Conservation (phyloP, 306 rosid species). For the Luffa aegyptiaca region DNA sequence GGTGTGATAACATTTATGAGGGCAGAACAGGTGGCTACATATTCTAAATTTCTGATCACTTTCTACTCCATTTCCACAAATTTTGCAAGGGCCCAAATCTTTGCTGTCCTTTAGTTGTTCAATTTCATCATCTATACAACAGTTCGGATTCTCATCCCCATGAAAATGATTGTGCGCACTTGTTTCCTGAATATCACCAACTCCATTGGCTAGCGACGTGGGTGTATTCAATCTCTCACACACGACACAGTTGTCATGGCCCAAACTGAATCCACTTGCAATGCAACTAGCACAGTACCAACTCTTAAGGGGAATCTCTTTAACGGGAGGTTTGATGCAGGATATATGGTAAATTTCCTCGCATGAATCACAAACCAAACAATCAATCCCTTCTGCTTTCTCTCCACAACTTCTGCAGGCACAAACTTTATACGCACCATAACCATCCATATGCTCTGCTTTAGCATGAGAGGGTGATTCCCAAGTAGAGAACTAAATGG, state of each 20-base stretch:
- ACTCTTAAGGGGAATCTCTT: conserved; percentile 69
- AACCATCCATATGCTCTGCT: conserved; percentile 43
- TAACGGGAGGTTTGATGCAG: conserved; percentile 76
- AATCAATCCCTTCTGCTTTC: conserved; percentile 57
- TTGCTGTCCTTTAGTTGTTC: conserved; percentile 17
- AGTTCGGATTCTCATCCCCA: conserved; percentile 41
- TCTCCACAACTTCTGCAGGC: conserved; percentile 64
- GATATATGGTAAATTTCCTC: conserved; percentile 83
- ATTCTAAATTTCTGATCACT: conserved; percentile 25
- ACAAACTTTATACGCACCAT: conserved; percentile 28
- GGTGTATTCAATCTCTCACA: conserved; percentile 58
- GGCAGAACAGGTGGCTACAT: conserved; percentile 59
- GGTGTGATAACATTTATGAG: conserved; percentile 44
- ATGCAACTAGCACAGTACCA: conserved; percentile 78
- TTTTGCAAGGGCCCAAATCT: conserved; percentile 29
- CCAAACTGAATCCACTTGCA: conserved; percentile 42
- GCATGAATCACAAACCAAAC: conserved; percentile 93
- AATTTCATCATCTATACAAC: conserved; percentile 29
- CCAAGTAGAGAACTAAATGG: conserved; percentile 31
- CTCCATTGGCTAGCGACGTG: conserved; percentile 22
- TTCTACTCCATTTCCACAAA: conserved; percentile 43
- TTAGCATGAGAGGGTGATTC: conserved; percentile 49
- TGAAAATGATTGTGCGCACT: conserved; percentile 32
- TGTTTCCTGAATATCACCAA: conserved; percentile 29
- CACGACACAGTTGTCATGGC: conserved; percentile 62